phyloP scores from a whole-genome alignment of 2,329 filamentous ascomycete species.

The Clonostachys byssicola region DNA sequence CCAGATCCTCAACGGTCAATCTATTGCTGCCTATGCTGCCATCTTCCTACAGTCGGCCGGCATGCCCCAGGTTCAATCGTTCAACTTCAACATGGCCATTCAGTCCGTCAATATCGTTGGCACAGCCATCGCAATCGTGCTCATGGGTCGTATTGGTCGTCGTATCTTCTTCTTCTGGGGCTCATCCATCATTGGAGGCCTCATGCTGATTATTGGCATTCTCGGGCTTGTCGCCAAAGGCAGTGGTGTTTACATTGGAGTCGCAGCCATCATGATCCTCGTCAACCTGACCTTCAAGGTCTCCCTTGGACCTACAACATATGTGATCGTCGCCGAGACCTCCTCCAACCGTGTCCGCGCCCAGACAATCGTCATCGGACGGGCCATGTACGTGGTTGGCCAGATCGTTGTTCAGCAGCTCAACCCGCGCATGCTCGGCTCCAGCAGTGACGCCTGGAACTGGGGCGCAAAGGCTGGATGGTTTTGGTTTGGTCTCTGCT shows the following conservation, averaged over 20 bases:
- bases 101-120: constrained; percentile 37
- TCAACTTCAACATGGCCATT: constrained; percentile 41
- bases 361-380: constrained; percentile 37
- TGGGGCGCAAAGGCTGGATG: constrained; percentile 29
- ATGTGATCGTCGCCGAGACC: constrained; percentile 37
- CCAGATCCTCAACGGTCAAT: constrained; percentile 29
- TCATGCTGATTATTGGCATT: constrained; percentile 35
- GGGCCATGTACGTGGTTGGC: constrained; percentile 32
- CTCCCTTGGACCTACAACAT: constrained; percentile 37
- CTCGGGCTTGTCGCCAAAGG: constrained; percentile 30
- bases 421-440: constrained; percentile 27
- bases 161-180: constrained; percentile 33
- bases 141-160: constrained; percentile 30
- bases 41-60: constrained; percentile 48
- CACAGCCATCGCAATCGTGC: constrained; percentile 30
- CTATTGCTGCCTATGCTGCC: constrained; percentile 49
- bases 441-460: constrained; percentile 16
- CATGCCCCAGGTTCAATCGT: constrained; percentile 33
- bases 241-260: constrained; percentile 18
- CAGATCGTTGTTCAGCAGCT: constrained; percentile 30
- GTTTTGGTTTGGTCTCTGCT: constrained; percentile 27
- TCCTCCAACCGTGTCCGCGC: constrained; percentile 35
- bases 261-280: constrained; percentile 29
- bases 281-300: constrained; percentile 35
- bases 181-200: constrained; percentile 27